phyloP scores from a whole-genome alignment of 179 eudicot genomes.

The Monotropa hypopitys region DNA sequence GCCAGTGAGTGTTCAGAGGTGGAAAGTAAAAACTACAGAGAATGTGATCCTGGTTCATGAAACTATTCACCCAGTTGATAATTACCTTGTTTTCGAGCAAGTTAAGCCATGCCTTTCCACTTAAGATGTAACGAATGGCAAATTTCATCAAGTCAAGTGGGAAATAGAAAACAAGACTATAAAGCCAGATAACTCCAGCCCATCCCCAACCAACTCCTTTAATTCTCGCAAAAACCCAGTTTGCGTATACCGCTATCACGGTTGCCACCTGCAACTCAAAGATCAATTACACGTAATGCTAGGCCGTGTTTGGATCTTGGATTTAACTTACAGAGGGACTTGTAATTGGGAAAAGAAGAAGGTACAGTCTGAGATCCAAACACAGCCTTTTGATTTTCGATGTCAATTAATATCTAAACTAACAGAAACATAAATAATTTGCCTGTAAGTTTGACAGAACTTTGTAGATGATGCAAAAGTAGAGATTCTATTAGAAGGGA shows the following conservation, averaged over 20 bases:
- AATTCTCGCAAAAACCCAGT: conserved; percentile 44
- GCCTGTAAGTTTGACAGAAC: background rate
- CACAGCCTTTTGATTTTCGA: background rate
- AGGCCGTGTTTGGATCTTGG: background rate
- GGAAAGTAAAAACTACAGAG: background rate
- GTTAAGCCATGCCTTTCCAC: conserved; percentile 52
- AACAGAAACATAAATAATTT: background rate
- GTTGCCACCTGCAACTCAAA: conserved; percentile 29
- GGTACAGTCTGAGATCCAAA: background rate
- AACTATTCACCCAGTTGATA: background rate
- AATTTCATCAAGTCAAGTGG: conserved; percentile 50
- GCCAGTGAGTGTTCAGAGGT: background rate
- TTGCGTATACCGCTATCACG: conserved; percentile 31
- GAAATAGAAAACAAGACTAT: conserved; percentile 33
- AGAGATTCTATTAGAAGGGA: background rate
- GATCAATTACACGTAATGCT: background rate
- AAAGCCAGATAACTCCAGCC: conserved; percentile 56
- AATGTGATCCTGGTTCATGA: background rate
- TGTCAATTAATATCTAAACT: background rate
- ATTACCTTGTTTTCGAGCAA: conserved; percentile 40
- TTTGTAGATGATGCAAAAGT: background rate
- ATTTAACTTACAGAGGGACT: background rate
- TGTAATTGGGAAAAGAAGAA: background rate
- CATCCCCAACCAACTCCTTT: conserved; percentile 63
- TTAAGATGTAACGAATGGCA: conserved; percentile 34